These are phyloP conservation scores for Blastocystis sp. DNA, from an alignment of 352 stramenopile genomes.

Conservation along the genomic window DNA sequence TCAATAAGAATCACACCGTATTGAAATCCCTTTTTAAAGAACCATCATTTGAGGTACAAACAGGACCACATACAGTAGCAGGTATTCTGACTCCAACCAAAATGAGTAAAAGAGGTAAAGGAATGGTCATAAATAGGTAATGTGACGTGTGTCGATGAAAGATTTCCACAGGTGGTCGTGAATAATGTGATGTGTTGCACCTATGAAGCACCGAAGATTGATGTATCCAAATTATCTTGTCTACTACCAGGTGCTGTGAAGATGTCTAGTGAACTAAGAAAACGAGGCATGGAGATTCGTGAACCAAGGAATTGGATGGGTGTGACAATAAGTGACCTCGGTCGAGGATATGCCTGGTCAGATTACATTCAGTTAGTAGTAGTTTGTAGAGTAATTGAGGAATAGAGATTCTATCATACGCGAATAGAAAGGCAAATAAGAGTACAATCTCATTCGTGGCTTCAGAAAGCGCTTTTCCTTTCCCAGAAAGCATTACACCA, in stretches of 20 bases:
- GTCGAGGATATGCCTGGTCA: conserved; percentile 29
- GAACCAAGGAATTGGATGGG: conserved; percentile 57
- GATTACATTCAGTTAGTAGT: conserved; percentile 53
- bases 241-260: neutral
- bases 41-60: neutral
- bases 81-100: neutral
- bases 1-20: neutral
- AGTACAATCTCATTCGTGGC: neutral
- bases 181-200: neutral
- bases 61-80: neutral
- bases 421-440: neutral
- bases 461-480: neutral
- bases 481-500: neutral
- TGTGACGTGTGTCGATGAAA: neutral
- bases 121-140: neutral
- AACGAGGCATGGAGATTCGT: neutral
- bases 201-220: neutral
- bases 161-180: neutral
- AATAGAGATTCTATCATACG: conserved; percentile 52
- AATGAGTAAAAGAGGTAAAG: neutral
- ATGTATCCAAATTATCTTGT: neutral
- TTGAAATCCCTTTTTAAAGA: neutral
- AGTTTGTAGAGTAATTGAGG: neutral
- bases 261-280: neutral
- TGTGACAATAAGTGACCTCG: conserved; percentile 34